Evolutionary conservation across 805 yeast species (phyloP), one percentile per base, ranked within the genome.

Genomic region (Yamadazyma ubonensis): DNA sequence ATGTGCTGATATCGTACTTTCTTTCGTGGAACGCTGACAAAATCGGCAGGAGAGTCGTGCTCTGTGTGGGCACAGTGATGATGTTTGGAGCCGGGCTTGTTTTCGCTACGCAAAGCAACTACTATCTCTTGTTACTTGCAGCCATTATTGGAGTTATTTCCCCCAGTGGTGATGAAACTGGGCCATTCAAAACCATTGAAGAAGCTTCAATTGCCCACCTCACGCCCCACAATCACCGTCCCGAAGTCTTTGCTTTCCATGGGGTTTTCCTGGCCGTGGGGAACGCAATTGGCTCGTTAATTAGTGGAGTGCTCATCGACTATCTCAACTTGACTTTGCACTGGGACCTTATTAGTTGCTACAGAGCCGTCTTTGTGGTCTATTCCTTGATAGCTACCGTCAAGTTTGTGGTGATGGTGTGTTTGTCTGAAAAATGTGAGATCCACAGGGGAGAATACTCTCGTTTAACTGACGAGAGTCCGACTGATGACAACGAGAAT

Each of bases 91-190:
- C 93, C 14, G 95, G 96, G 1, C 35, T 75, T 1, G 71, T 76
- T 0, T 88, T 88, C 57, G 75, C 82, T n/a, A 61, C 63, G 17
- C 66, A 70, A 44, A 68, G 76, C 23, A 75, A 76, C 48, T 86
- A 69, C 56, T 54, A 62, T 47, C 46, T 83, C 1, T 65, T 88
- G 28, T 62, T 88, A 15, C 17, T 70, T 2, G 93, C 93, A 6
- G 93, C 96, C 2, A 75, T 86, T 2, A 42, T 86, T 21, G 96
- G 96, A 1, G 96, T 88, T 12, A 84, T 88, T 6, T 85, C 95
- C 2, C 93, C 96, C 2, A 79, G 87, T 20, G 95, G 96, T 17
- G 89, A 83, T 53, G 96, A 88, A 54, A 86, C 90, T 0, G 96
- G 96, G 0, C 96, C 96, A 0, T 88, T 88, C 59, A 83, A 85